A percentile compares a stretch with the other conserved stretches of the same genome.
phyloP scores from a whole-genome alignment of 371 early-diverging fungal species.

The Mortierella sp. region DNA sequence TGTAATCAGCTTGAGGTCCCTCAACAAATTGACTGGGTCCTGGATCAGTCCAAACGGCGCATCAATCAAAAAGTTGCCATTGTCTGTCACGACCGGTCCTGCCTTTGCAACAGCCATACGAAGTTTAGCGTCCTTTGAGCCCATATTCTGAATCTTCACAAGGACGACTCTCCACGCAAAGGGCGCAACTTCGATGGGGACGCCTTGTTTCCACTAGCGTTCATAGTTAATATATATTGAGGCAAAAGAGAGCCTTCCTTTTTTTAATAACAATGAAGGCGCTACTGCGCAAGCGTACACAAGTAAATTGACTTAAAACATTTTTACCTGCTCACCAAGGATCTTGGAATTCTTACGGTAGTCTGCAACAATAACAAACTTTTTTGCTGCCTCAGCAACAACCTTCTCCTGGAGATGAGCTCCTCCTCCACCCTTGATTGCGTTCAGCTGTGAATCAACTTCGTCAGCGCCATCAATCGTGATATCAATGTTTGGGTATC shows the following conservation, averaged over 20 bases:
- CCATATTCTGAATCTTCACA: constrained; percentile 56
- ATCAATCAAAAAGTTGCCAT: constrained; percentile 95
- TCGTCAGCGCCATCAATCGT: constrained; percentile 96
- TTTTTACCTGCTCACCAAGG: constrained; percentile 80
- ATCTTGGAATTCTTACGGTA: constrained; percentile 83
- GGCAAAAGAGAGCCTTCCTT: neutral
- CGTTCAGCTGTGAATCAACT: constrained; percentile 82
- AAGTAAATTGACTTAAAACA: neutral
- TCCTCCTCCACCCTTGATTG: constrained; percentile 96
- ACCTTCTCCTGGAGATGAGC: constrained; percentile 95
- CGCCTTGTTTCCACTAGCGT: constrained; percentile 67
- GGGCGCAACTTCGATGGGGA: constrained; percentile 93
- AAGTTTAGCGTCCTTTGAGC: constrained; percentile 69
- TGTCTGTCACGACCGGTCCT: constrained; percentile 95
- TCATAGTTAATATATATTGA: neutral
- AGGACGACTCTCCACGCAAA: constrained; percentile 76
- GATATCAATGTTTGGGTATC: constrained; percentile 80
- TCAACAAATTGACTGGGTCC: constrained; percentile 67
- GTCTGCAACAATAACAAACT: constrained; percentile 90
- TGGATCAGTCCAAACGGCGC: constrained; percentile 82
- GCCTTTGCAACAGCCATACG: constrained; percentile 92
- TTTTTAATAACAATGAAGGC: neutral
- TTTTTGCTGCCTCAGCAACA: constrained; percentile 86
- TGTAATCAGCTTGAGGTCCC: constrained; percentile 76
- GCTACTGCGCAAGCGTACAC: neutral